Evolutionary conservation across 768 basidiomycete genomes (phyloP).

Genomic region (Boletus vermiculosoides): DNA sequence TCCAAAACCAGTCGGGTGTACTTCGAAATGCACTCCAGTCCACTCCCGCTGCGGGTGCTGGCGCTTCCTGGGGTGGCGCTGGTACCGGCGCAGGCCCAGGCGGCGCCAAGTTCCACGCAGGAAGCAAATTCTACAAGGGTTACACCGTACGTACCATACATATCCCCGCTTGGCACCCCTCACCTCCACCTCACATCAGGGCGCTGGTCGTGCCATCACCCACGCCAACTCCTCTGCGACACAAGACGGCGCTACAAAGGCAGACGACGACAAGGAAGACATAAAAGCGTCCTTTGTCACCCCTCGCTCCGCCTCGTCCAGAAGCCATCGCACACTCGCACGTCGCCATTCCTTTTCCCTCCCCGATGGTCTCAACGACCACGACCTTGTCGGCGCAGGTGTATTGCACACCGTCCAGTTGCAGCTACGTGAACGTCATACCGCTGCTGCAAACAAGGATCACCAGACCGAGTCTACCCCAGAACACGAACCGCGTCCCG

Average conservation of each 20-base stretch:
- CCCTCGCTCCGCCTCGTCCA: conserved; percentile 28
- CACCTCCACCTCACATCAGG: conserved; percentile 39
- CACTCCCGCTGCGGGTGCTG: conserved; percentile 43
- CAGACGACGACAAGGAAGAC: conserved; percentile 64
- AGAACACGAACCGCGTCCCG: conserved; percentile 27
- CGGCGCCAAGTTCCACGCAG: conserved; percentile 68
- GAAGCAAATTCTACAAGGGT: conserved; percentile 66
- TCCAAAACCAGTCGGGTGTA: conserved; percentile 67
- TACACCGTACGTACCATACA: conserved; percentile 52
- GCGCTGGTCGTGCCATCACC: conserved; percentile 66
- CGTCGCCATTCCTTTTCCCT: conserved; percentile 65
- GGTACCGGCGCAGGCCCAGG: conserved; percentile 59
- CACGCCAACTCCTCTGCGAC: conserved; percentile 65
- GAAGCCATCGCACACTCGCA: conserved; percentile 42
- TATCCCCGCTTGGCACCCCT: not conserved
- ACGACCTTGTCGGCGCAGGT: conserved; percentile 39
- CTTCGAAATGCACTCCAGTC: conserved; percentile 77
- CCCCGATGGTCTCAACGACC: conserved; percentile 40
- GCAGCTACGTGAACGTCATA: conserved; percentile 60
- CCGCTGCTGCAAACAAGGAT: conserved; percentile 35
- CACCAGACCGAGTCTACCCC: conserved; percentile 11
- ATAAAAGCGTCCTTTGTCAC: conserved; percentile 32
- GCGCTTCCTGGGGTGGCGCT: conserved; percentile 53
- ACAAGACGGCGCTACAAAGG: conserved; percentile 46
- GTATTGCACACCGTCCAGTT: conserved; percentile 64